A percentile compares a stretch with the other conserved stretches of the same genome.
Evolutionary conservation across 768 basidiomycete species (phyloP).

Genomic region (Galerina marginata): DNA sequence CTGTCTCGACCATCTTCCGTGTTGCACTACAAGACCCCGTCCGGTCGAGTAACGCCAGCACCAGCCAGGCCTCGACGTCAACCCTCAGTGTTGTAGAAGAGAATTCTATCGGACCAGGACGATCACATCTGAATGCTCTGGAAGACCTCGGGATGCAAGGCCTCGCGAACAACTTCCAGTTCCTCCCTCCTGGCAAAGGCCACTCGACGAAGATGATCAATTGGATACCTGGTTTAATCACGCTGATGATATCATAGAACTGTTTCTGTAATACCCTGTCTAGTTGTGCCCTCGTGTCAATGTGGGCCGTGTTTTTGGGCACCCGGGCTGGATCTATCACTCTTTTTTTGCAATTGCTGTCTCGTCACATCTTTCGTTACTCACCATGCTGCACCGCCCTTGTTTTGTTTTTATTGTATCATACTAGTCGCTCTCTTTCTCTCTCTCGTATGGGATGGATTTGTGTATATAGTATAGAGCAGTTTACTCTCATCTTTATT

Average conservation of each 20-base stretch:
- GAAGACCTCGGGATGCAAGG: constrained; percentile 79
- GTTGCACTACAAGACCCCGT: constrained; percentile 63
- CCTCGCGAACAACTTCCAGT: constrained; percentile 73
- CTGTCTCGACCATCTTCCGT: constrained; percentile 79
- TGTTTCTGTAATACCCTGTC: constrained; percentile 5
- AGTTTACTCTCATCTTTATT: not conserved
- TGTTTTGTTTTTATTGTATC: not conserved
- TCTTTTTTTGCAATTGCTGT: too few relatives aligned
- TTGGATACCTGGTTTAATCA: constrained; percentile 67
- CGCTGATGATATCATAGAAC: constrained; percentile 37
- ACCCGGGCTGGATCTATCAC: not conserved
- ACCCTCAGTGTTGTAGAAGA: constrained; percentile 73
- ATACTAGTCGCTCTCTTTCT: not conserved
- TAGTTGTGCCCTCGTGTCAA: not conserved
- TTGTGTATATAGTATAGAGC: constrained; percentile 8
- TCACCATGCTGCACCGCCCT: not conserved
- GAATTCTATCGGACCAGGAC: constrained; percentile 49
- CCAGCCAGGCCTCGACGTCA: constrained; percentile 60
- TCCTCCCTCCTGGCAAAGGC: constrained; percentile 59
- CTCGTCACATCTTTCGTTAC: not conserved
- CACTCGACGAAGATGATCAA: constrained; percentile 70
- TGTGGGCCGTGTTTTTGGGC: not conserved
- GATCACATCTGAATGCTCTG: constrained; percentile 60
- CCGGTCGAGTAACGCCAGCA: constrained; percentile 31
- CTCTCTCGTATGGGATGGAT: not conserved